Evolutionary conservation across 805 yeast genomes (phyloP).

Genomic region (Barnettozyma wickerhamii): DNA sequence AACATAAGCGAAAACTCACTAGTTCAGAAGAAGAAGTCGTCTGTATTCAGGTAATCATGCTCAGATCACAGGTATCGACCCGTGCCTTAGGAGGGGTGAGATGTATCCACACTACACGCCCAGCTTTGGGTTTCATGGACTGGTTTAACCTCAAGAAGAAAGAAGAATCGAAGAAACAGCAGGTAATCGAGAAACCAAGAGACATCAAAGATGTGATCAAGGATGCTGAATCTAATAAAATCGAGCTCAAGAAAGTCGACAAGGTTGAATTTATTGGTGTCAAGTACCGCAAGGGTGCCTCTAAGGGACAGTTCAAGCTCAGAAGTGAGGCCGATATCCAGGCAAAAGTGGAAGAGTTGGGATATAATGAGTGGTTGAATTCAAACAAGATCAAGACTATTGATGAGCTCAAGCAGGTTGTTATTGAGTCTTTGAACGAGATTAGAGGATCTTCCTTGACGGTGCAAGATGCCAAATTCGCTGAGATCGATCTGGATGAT

Average conservation of each 20-base stretch:
- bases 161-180: constrained; percentile 21
- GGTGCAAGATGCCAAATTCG: constrained; percentile 5
- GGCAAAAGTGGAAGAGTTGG: constrained; percentile 4
- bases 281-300: constrained; percentile 6
- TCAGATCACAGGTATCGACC: constrained; percentile 5
- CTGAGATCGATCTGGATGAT: constrained; percentile 21
- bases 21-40: no score
- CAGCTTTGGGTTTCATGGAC: constrained; percentile 30
- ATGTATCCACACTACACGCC: constrained; percentile 24
- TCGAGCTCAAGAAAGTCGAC: constrained; percentile 16
- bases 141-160: constrained; percentile 34
- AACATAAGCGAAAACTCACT: no score
- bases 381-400: constrained; percentile 22
- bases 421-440: constrained; percentile 17
- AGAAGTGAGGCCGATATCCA: constrained; percentile 6
- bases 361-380: constrained; percentile 28
- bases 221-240: constrained; percentile 32
- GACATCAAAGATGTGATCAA: constrained; percentile 29
- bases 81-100: constrained; percentile 8
- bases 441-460: constrained; percentile 8
- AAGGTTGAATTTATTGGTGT: constrained; percentile 27
- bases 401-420: constrained; percentile 24
- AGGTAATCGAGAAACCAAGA: constrained; percentile 14
- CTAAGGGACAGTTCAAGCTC: constrained; percentile 11
- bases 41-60: constrained; percentile 1